These are phyloP conservation scores for Colletotrichum cordylinicola DNA, from an alignment of 2,329 filamentous ascomycete species.

Conservation along the genomic window DNA sequence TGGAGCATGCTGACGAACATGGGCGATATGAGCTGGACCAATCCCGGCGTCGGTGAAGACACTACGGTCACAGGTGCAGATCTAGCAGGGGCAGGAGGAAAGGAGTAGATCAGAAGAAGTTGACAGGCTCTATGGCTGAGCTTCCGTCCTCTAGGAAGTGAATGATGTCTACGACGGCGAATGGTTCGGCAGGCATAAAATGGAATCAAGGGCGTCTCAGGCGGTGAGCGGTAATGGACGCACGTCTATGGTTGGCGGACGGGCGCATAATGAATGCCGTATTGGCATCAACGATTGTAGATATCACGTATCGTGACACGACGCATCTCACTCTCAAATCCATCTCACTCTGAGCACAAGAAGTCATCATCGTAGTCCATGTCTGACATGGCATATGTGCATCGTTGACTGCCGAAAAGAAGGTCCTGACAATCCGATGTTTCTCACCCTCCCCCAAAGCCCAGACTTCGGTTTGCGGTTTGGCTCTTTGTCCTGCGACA, in stretches of 20 bases:
- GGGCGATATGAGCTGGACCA: slow-evolving; percentile 10
- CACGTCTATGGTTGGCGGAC: not conserved
- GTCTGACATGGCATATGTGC: not conserved
- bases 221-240: not conserved
- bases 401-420: not conserved
- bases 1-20: slow-evolving; percentile 12
- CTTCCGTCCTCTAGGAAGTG: not conserved
- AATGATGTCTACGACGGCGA: not conserved
- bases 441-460: not conserved
- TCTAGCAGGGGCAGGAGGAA: not conserved
- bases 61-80: not conserved
- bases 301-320: not conserved
- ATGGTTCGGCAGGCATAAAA: not conserved
- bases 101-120: not conserved
- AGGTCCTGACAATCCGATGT: not conserved
- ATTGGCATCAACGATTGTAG: not conserved
- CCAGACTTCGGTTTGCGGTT: not conserved
- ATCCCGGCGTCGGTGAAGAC: not conserved
- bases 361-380: not conserved
- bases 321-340: not conserved
- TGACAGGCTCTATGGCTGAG: not conserved
- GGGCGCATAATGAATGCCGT: not conserved
- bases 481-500: not conserved
- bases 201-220: not conserved
- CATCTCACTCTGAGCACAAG: not conserved